These are phyloP conservation scores for Inonotus hispidus DNA, from an alignment of 1,284 basidiomycete genomes.

Conservation along the genomic window DNA sequence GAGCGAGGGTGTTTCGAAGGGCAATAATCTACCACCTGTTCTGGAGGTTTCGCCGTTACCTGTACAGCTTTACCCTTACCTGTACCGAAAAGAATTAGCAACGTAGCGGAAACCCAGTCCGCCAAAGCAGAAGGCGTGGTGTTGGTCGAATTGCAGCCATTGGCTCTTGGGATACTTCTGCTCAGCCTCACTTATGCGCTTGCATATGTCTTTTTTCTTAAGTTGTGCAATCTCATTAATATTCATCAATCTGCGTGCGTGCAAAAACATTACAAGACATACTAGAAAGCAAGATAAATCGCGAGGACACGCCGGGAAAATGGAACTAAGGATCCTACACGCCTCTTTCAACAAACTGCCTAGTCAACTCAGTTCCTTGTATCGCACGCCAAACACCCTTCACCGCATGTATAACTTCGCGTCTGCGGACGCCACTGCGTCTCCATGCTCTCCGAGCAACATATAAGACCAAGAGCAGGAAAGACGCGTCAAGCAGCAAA, in stretches of 20 bases:
- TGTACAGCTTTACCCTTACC: slow-evolving; percentile 4
- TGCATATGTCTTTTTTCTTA: not conserved
- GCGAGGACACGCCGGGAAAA: not conserved
- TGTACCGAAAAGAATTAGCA: not conserved
- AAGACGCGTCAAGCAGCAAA: slow-evolving; percentile 68
- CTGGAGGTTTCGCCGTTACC: slow-evolving; percentile 8
- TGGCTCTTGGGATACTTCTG: not conserved
- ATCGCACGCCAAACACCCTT: slow-evolving; percentile 65
- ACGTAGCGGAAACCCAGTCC: not conserved
- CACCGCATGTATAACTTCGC: slow-evolving; percentile 60
- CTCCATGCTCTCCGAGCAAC: slow-evolving; percentile 57
- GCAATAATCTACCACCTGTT: slow-evolving; percentile 1
- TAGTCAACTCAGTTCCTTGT: slow-evolving; percentile 27
- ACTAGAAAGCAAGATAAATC: not conserved
- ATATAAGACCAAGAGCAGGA: slow-evolving; percentile 54
- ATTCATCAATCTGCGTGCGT: not conserved
- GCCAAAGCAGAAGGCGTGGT: not conserved
- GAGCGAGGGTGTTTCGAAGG: slow-evolving; percentile 25
- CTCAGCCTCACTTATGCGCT: not conserved
- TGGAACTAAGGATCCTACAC: slow-evolving; percentile 29
- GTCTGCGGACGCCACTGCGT: slow-evolving; percentile 58
- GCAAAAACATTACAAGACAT: not conserved
- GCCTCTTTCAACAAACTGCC: slow-evolving; percentile 46
- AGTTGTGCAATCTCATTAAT: not conserved
- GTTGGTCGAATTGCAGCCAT: not conserved